Evolutionary conservation across 257 asterid species (phyloP).

Genomic region (Cinchona pubescens): DNA sequence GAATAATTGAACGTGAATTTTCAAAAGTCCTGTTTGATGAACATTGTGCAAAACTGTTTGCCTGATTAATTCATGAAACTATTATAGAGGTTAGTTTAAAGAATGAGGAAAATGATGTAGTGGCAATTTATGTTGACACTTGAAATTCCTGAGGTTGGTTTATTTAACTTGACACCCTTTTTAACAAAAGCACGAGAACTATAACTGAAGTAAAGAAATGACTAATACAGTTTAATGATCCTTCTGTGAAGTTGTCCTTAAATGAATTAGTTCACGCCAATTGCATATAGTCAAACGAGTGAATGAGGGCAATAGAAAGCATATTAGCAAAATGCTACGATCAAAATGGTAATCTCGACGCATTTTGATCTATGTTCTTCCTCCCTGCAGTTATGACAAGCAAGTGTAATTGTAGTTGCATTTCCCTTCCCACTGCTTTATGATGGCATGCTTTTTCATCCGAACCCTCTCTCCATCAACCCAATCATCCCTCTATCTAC

Average conservation of each 20-base stretch:
- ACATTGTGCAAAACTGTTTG: no score
- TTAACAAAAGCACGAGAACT: no score
- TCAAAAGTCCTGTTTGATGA: no score
- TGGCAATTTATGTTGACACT: no score
- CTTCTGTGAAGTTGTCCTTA: neutral
- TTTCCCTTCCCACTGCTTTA: neutral
- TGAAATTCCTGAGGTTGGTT: no score
- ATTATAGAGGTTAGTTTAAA: no score
- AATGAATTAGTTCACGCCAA: neutral
- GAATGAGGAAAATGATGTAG: no score
- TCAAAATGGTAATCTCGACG: neutral
- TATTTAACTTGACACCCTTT: no score
- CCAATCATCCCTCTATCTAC: neutral
- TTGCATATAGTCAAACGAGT: neutral
- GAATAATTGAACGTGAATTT: no score
- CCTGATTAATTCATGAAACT: no score
- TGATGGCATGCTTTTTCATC: neutral
- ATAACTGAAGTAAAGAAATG: no score
- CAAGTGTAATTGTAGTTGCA: neutral
- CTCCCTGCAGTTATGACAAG: neutral
- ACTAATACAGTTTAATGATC: neutral
- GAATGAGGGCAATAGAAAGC: neutral
- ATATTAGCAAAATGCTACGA: no score
- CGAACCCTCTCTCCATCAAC: neutral
- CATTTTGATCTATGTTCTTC: neutral